phyloP scores from a whole-genome alignment of 2,329 filamentous ascomycete species.

The Aspergillus japonicus region DNA sequence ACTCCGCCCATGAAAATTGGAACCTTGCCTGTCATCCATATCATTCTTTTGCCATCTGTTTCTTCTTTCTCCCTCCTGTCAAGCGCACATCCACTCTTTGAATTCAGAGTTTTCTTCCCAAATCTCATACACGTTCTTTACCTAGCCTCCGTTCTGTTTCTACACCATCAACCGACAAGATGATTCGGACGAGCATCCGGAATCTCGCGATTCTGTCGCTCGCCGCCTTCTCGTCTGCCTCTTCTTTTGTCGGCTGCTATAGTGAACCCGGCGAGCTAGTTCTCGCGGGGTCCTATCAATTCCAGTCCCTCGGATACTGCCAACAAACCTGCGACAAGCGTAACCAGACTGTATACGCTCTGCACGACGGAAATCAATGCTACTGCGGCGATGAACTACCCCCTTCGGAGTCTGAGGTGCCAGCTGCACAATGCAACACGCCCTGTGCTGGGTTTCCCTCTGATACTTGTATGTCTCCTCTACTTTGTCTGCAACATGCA shows the following conservation, averaged over 20 bases:
- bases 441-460: conserved; percentile 22
- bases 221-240: not conserved
- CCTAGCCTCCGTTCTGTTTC: not conserved
- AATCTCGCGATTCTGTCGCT: conserved; percentile 10
- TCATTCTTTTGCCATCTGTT: conserved; percentile 1
- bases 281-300: not conserved
- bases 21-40: not conserved
- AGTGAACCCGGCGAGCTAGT: conserved; percentile 8
- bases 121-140: not conserved
- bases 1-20: not conserved
- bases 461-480: conserved; percentile 22
- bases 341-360: conserved; percentile 17
- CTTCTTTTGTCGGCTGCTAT: conserved; percentile 12
- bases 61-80: not conserved
- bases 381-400: conserved; percentile 25
- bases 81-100: not conserved
- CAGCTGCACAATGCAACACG: conserved; percentile 21
- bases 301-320: conserved; percentile 16
- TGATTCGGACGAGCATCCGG: not conserved
- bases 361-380: conserved; percentile 22
- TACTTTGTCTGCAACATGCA: not conserved
- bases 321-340: conserved; percentile 13
- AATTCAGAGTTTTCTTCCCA: not conserved
- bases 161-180: not conserved
- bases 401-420: conserved; percentile 14